phyloP scores from a whole-genome alignment of 2,329 filamentous ascomycete genomes.

The Aspergillus calidoustus region DNA sequence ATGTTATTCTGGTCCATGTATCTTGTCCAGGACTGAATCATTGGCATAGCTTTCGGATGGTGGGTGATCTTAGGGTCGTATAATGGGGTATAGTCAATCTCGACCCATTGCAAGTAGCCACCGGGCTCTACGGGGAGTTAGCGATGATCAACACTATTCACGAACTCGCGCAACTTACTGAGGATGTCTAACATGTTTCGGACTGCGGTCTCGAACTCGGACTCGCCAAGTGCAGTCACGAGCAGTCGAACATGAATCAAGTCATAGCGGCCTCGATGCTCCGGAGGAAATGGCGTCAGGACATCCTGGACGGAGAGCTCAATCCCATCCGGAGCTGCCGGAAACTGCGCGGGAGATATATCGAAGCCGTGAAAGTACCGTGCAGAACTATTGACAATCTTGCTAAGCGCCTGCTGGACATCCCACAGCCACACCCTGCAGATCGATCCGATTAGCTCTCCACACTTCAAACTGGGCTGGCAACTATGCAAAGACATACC shows the following conservation, averaged over 20 bases:
- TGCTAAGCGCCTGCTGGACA: not conserved
- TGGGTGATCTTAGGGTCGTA: not conserved
- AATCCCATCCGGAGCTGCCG: not conserved
- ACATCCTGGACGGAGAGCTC: slow-evolving; percentile 5
- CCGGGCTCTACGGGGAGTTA: not conserved
- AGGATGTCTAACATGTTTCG: not conserved
- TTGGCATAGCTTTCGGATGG: not conserved
- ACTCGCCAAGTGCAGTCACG: not conserved
- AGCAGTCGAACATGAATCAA: slow-evolving; percentile 8
- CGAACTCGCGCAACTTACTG: not conserved
- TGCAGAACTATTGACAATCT: not conserved
- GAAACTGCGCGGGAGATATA: slow-evolving; percentile 8
- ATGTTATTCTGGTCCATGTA: not conserved
- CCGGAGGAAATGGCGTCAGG: slow-evolving; percentile 5
- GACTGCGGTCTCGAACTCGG: not conserved
- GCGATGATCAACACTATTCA: not conserved
- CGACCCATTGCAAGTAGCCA: slow-evolving; percentile 10
- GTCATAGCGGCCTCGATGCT: slow-evolving; percentile 13
- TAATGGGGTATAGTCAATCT: not conserved
- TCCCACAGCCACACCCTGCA: slow-evolving; percentile 9
- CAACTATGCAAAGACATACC: not conserved
- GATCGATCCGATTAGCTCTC: not conserved
- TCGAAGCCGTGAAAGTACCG: slow-evolving; percentile 10
- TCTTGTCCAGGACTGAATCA: not conserved
- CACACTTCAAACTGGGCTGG: not conserved